Evolutionary conservation across 1,284 basidiomycete genomes (phyloP), one percentile per base, ranked within the genome.

Genomic region (Malassezia equina): DNA sequence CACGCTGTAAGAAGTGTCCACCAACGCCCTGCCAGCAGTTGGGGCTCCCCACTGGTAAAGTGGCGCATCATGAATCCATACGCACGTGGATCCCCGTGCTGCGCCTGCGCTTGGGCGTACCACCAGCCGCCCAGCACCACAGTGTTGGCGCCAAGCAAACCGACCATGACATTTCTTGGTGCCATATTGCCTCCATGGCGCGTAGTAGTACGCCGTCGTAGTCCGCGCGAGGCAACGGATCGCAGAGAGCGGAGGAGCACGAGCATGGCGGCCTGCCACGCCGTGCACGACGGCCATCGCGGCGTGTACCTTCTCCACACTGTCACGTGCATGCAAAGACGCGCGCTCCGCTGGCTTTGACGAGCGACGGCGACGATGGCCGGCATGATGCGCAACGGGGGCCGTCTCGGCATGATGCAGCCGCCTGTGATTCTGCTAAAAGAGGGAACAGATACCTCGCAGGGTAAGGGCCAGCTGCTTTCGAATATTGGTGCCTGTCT

Each of bases 391-490:
- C 51, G 44, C 25, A 45, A 31, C 17, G 49, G 48, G 17, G 57
- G 57, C 31, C 52, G 57, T 27, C 59, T 63, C 34, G 64, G 64
- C 54, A 60, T 60, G 58, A 68, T 68, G 66, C 62, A 62, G 60
- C 64, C 64, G 52, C 69, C 67, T 36, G 65, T 74, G 56, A 67
- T 75, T 52, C 61, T 73, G 17, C 56, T 73, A 33, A 55, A 62
- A 41, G 74, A 95, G 80, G 93, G 91, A 72, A 96, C 91, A 63
- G 93, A 96, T 77, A 85, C 88, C 8, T 95, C 90, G 15, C 93
- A 96, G 78, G 93, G 93, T 72, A 90, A 84, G 61, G 83, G 85
- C 9, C 93, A 98, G 77, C 79, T 96, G 48, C 81, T 98, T 43
- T 93, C 89, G 55, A 98, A 98, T 77, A 96, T 96, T 75, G 86